These are phyloP conservation scores for Coniferiporia sulphurascens DNA, from an alignment of 1,284 basidiomycete species.

Conservation along the genomic window DNA sequence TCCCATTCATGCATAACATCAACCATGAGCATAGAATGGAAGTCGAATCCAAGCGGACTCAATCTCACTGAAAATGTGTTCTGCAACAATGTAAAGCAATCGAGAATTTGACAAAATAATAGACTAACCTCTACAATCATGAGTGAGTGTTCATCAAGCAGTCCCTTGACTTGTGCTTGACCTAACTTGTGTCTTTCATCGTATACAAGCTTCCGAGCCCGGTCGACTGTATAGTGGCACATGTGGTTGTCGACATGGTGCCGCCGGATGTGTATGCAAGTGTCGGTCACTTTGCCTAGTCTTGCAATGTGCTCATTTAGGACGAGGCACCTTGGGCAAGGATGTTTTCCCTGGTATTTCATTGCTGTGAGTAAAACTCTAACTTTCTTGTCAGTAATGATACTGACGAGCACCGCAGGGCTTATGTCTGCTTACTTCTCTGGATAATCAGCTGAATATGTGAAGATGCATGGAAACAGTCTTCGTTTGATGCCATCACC, in stretches of 20 bases:
- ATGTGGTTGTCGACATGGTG: constrained; percentile 3
- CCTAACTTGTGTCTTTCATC: constrained; percentile 16
- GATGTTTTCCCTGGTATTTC: constrained; percentile 24
- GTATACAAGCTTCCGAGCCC: constrained; percentile 21
- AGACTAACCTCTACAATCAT: constrained; percentile 20
- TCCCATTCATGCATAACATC: constrained; percentile 28
- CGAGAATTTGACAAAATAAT: no score
- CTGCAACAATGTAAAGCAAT: no score
- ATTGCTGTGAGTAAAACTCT: constrained; percentile 28
- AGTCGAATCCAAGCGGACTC: constrained; percentile 22
- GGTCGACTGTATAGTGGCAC: background rate
- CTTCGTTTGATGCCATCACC: constrained; percentile 25
- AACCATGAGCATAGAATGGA: no score
- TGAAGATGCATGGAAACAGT: constrained; percentile 29
- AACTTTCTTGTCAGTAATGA: background rate
- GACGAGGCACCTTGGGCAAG: constrained; percentile 29
- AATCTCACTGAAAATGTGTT: no score
- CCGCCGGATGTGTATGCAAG: background rate
- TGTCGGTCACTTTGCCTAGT: no score
- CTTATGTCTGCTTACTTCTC: constrained; percentile 28
- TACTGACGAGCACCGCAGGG: background rate
- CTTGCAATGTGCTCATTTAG: no score
- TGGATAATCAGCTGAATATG: constrained; percentile 32
- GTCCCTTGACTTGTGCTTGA: constrained; percentile 12
- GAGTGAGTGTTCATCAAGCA: constrained; percentile 19